A percentile compares a stretch with the other conserved stretches of the same genome.
These are phyloP conservation scores for Penicillium sclerotiorum DNA, from an alignment of 2,329 filamentous ascomycete genomes.

Conservation along the genomic window DNA sequence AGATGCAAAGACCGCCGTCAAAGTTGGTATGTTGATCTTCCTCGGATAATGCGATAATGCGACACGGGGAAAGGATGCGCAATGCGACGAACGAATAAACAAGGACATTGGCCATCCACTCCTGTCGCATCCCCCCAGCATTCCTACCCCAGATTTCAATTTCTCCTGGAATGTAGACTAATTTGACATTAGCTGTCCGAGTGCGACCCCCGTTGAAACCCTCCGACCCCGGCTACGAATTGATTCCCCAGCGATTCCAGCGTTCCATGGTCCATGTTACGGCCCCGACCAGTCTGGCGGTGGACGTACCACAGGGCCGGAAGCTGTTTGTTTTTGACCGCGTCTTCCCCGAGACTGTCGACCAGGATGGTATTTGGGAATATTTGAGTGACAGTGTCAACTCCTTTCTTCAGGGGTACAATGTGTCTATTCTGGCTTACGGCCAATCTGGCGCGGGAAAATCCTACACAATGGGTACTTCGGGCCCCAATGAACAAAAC, in stretches of 20 bases:
- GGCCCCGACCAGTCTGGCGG: slow-evolving; percentile 78
- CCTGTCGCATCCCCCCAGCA: neutral
- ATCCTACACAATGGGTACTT: slow-evolving; percentile 98
- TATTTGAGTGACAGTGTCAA: slow-evolving; percentile 88
- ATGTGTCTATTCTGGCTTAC: slow-evolving; percentile 95
- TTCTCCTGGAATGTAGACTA: neutral
- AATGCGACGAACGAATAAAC: neutral
- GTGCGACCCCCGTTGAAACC: slow-evolving; percentile 83
- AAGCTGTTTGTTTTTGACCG: slow-evolving; percentile 97
- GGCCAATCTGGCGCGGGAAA: slow-evolving; percentile 97
- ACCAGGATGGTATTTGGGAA: slow-evolving; percentile 90
- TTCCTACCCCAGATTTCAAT: neutral
- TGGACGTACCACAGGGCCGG: slow-evolving; percentile 88
- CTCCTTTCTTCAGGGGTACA: slow-evolving; percentile 94
- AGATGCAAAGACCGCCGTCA: slow-evolving; percentile 86
- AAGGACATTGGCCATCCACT: neutral
- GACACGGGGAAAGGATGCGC: too few species aligned
- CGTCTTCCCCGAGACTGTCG: slow-evolving; percentile 81
- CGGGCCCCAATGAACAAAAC: slow-evolving; percentile 76
- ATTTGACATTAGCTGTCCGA: slow-evolving; percentile 70
- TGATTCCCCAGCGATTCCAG: slow-evolving; percentile 95
- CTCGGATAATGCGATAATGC: too few species aligned
- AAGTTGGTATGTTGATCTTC: slow-evolving; percentile 75
- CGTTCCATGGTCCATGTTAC: slow-evolving; percentile 88
- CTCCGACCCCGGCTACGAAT: slow-evolving; percentile 86